Evolutionary conservation across 208 protist genomes (phyloP).

Genomic region (Leishmania gerbilli): DNA sequence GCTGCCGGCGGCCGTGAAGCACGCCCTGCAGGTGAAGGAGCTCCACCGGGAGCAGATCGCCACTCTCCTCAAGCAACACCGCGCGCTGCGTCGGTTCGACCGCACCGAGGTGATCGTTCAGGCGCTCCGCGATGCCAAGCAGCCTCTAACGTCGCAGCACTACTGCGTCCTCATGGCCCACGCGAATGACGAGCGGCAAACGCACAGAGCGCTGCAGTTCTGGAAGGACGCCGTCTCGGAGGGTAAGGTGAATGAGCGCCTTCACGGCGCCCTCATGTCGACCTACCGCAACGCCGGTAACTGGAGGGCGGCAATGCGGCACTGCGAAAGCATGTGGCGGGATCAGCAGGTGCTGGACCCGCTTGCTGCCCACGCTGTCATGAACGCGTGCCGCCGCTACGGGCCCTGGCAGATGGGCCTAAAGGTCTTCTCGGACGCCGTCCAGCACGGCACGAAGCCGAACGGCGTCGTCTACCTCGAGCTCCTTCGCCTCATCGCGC

Average conservation of each 20-base stretch:
- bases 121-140: constrained; percentile 37
- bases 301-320: constrained; percentile 67
- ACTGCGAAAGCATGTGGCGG: constrained; percentile 69
- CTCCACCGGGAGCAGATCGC: constrained; percentile 53
- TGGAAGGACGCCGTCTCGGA: constrained; percentile 69
- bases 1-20: constrained; percentile 42
- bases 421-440: constrained; percentile 57
- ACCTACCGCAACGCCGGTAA: constrained; percentile 64
- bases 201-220: constrained; percentile 52
- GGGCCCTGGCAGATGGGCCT: constrained; percentile 60
- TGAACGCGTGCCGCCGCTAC: constrained; percentile 82
- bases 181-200: constrained; percentile 78
- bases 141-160: constrained; percentile 66
- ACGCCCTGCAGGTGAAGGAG: constrained; percentile 53
- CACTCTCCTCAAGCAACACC: constrained; percentile 57
- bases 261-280: constrained; percentile 76
- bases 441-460: constrained; percentile 47
- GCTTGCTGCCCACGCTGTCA: constrained; percentile 66
- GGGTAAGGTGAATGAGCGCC: constrained; percentile 52
- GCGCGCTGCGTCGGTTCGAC: constrained; percentile 73
- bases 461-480: constrained; percentile 85
- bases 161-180: constrained; percentile 85
- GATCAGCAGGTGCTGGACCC: constrained; percentile 71
- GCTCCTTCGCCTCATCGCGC: constrained; percentile 68
- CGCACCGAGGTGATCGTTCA: constrained; percentile 63